A percentile compares a stretch with the other conserved stretches of the same genome.
These are phyloP conservation scores for Naganishia friedmannii DNA, from an alignment of 768 basidiomycete genomes.

Conservation along the genomic window DNA sequence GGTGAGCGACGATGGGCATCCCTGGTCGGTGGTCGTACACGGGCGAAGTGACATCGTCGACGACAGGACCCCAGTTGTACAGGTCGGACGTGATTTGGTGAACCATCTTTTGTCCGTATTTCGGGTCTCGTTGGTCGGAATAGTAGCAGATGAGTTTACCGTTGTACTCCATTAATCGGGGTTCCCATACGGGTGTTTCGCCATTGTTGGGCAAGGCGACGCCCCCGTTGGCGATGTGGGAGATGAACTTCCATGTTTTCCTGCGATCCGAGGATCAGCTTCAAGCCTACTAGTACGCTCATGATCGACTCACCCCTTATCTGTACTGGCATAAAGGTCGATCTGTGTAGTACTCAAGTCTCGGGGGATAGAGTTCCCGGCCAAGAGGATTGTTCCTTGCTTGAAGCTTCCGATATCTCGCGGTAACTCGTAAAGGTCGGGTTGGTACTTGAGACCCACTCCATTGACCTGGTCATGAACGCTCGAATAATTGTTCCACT, in stretches of 20 bases:
- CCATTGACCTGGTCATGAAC: slow-evolving; percentile 33
- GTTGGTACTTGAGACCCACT: slow-evolving; percentile 34
- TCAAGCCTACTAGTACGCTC: too few species aligned
- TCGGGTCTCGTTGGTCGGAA: slow-evolving; percentile 36
- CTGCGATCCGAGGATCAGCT: slow-evolving; percentile 5
- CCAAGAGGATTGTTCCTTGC: slow-evolving; percentile 32
- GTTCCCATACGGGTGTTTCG: slow-evolving; percentile 38
- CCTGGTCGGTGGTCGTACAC: slow-evolving; percentile 33
- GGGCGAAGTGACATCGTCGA: slow-evolving; percentile 30
- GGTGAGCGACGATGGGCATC: slow-evolving; percentile 33
- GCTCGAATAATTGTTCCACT: slow-evolving; percentile 29
- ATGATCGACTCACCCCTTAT: slow-evolving; percentile 30
- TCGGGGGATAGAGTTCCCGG: slow-evolving; percentile 37
- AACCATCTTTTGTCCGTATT: slow-evolving; percentile 35
- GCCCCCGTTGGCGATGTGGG: slow-evolving; percentile 34
- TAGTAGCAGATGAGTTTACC: slow-evolving; percentile 37
- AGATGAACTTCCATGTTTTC: slow-evolving; percentile 34
- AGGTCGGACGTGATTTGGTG: slow-evolving; percentile 34
- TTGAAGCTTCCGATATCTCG: slow-evolving; percentile 26
- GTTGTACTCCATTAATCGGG: slow-evolving; percentile 35
- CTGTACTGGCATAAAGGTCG: slow-evolving; percentile 35
- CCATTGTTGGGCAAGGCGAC: slow-evolving; percentile 34
- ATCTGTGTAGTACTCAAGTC: slow-evolving; percentile 34
- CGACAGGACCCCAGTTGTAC: slow-evolving; percentile 34
- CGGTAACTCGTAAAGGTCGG: slow-evolving; percentile 24